These are phyloP conservation scores for Isoetes engelmannii DNA, from an alignment of 83 land plant genomes.

Conservation along the genomic window DNA sequence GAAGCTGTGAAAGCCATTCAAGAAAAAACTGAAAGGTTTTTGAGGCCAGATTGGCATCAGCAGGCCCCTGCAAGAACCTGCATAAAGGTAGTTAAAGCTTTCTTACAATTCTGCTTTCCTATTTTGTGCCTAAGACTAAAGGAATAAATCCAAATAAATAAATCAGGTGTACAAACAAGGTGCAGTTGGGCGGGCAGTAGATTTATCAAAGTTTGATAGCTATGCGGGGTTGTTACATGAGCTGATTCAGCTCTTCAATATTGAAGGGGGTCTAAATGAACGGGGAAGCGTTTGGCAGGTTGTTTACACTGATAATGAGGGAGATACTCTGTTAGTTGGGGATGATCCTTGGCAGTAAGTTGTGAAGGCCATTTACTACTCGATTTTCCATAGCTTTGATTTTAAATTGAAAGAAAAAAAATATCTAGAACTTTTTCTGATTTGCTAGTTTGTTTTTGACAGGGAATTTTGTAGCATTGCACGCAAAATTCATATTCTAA, in stretches of 20 bases:
- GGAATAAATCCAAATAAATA: no score
- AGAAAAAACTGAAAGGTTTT: no score
- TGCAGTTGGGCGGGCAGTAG: slow-evolving; percentile 2
- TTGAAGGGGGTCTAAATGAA: slow-evolving; percentile 14
- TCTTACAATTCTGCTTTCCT: no score
- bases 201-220: slow-evolving; percentile 13
- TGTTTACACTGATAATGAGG: slow-evolving; percentile 19
- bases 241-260: slow-evolving; percentile 4
- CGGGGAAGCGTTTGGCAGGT: slow-evolving; percentile 12
- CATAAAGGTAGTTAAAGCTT: no score
- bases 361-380: no score
- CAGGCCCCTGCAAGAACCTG: no score
- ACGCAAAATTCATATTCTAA: neutral
- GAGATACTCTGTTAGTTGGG: slow-evolving; percentile 16
- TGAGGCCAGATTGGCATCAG: no score
- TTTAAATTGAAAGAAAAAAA: no score
- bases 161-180: slow-evolving; percentile 4
- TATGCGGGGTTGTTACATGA: slow-evolving; percentile 14
- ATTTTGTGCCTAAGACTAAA: no score
- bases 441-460: neutral
- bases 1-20: no score
- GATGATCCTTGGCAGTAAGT: slow-evolving; percentile 15
- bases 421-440: no score
- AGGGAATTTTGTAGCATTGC: neutral
- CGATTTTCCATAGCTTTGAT: no score